A percentile compares a stretch with the other conserved stretches of the same genome.
Conservation (phyloP, 2,329 filamentous ascomycete species). For the Clonostachys solani region DNA sequence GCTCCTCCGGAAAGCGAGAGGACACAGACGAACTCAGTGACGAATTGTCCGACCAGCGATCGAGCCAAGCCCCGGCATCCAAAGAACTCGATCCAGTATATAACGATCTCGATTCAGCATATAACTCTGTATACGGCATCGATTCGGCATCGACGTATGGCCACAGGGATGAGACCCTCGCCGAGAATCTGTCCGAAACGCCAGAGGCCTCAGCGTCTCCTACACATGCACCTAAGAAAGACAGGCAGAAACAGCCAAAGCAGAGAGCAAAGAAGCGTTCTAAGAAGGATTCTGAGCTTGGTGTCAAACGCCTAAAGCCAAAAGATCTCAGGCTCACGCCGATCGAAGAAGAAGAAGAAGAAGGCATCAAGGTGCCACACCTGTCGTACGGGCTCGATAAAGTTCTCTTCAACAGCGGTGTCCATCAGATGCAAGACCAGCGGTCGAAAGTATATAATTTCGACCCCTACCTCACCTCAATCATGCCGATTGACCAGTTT, state of each 20-base stretch:
- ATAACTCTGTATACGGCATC: too few species aligned
- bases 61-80: too few species aligned
- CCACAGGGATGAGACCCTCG: too few species aligned
- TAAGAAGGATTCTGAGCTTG: slow-evolving; percentile 3
- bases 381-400: slow-evolving; percentile 75
- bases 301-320: slow-evolving; percentile 16
- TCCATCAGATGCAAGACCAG: slow-evolving; percentile 87
- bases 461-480: slow-evolving; percentile 85
- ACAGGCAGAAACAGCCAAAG: background rate
- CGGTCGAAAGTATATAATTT: slow-evolving; percentile 92
- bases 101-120: too few species aligned
- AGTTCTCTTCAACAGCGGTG: slow-evolving; percentile 92
- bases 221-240: background rate
- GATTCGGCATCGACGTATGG: too few species aligned
- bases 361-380: slow-evolving; percentile 43
- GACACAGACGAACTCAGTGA: too few species aligned
- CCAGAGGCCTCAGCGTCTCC: too few species aligned
- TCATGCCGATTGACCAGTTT: slow-evolving; percentile 92
- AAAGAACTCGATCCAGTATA: too few species aligned
- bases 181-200: too few species aligned
- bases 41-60: too few species aligned
- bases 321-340: slow-evolving; percentile 16
- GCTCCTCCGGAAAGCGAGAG: too few species aligned
- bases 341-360: slow-evolving; percentile 22
- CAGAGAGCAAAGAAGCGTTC: background rate